phyloP scores from a whole-genome alignment of 164 flowering plant genomes.

The Cinnamomum micranthum region DNA sequence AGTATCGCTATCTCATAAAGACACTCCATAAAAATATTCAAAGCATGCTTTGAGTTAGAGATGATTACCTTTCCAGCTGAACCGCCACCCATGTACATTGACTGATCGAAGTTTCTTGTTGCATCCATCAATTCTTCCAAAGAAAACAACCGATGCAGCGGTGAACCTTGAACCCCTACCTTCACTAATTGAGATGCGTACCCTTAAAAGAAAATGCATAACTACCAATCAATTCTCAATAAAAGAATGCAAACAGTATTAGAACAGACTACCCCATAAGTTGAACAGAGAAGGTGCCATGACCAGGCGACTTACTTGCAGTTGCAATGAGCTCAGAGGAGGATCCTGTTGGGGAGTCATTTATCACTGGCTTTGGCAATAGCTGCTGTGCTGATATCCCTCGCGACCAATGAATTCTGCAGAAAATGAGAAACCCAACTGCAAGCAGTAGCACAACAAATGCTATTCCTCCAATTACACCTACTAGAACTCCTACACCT shows the following conservation, averaged over 20 bases:
- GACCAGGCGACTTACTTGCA: constrained; percentile 60
- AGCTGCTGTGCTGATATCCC: constrained; percentile 31
- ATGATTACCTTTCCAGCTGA: constrained; percentile 66
- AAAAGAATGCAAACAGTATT: background rate
- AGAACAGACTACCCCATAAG: background rate
- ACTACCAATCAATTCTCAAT: background rate
- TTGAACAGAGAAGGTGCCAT: background rate
- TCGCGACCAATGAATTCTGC: constrained; percentile 34
- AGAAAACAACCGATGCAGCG: constrained; percentile 49
- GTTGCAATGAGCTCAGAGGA: constrained; percentile 72
- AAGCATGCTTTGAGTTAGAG: background rate
- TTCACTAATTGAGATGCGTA: constrained; percentile 64
- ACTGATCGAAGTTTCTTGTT: constrained; percentile 59
- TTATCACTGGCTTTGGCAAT: constrained; percentile 44
- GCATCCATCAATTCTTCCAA: constrained; percentile 74
- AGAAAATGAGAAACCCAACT: constrained; percentile 34
- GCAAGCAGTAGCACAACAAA: constrained; percentile 37
- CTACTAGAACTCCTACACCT: constrained; percentile 33
- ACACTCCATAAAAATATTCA: background rate
- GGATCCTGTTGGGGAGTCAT: constrained; percentile 38
- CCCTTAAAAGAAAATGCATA: constrained; percentile 38
- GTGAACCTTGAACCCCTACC: constrained; percentile 59
- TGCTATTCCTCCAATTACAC: constrained; percentile 43
- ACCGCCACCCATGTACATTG: constrained; percentile 63
- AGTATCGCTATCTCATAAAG: no score